These are phyloP conservation scores for Talaromyces sp. DNA, from an alignment of 2,329 filamentous ascomycete genomes.

Conservation along the genomic window DNA sequence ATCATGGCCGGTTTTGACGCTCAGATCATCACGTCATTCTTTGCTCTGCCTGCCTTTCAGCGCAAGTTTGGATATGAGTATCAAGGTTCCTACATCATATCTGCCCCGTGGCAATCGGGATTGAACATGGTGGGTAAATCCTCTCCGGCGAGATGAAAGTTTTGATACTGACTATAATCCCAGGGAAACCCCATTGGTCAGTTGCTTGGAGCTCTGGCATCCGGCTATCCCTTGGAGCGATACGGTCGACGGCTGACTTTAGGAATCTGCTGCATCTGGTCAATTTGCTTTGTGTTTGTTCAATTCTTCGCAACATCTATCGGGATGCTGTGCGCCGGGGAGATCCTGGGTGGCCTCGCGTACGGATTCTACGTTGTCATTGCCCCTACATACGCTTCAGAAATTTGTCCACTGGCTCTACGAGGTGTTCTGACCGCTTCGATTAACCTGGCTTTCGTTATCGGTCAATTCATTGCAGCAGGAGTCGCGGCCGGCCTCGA, in stretches of 20 bases:
- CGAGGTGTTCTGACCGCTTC: slow-evolving; percentile 52
- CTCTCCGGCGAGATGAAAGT: not conserved
- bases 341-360: slow-evolving; percentile 46
- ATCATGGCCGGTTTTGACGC: slow-evolving; percentile 58
- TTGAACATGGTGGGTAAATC: slow-evolving; percentile 42
- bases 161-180: not conserved
- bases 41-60: slow-evolving; percentile 58
- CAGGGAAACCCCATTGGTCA: slow-evolving; percentile 40
- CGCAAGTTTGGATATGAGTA: slow-evolving; percentile 57
- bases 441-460: slow-evolving; percentile 52
- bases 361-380: slow-evolving; percentile 52
- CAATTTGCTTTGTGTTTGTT: slow-evolving; percentile 34
- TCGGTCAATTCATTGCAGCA: slow-evolving; percentile 38
- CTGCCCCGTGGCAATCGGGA: slow-evolving; percentile 51
- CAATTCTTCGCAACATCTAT: slow-evolving; percentile 34
- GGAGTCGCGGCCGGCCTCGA: slow-evolving; percentile 34
- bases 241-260: slow-evolving; percentile 38
- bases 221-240: slow-evolving; percentile 45
- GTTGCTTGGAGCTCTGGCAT: slow-evolving; percentile 50
- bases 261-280: slow-evolving; percentile 29
- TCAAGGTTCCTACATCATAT: slow-evolving; percentile 44
- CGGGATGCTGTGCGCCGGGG: slow-evolving; percentile 48
- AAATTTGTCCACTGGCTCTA: slow-evolving; percentile 48
- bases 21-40: slow-evolving; percentile 63
- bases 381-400: slow-evolving; percentile 49